Base-by-base conservation (phyloP, 2,329 filamentous ascomycete species). In the Sporothrix phasma region DNA sequence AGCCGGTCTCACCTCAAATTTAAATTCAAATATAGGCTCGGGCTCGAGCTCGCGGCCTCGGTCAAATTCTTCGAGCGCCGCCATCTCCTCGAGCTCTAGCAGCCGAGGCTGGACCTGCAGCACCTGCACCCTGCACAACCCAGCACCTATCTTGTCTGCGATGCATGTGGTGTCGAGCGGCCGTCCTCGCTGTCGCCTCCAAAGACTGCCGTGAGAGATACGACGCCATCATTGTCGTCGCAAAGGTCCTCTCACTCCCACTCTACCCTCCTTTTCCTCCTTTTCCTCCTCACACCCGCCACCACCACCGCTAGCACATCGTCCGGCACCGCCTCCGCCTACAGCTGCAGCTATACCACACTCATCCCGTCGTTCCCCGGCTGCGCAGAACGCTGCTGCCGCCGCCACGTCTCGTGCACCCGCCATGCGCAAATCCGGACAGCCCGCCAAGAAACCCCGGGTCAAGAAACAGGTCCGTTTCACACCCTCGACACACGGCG, bases 61-160 rank as follows among this genome's bases (percentile, higher is more conserved):
- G 3, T 39, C 56, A 3, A 61, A 29, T 19, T 34, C 37, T 15
- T 34, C 37, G 37, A 39, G 37, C 13, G 53, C 13, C 34, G 22
- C 34, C n/a, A n/a, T n/a, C 5, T 6, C 24, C 2, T 26, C 59
- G 4, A 3, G 7, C 45, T 3, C 47, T 3, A n/a, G 26, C 34
- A 22, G 10, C 49, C 51, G 22, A 4, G 61, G 66, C 56, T 87
- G 84, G 84, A 75, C 74, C 10, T 87, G 84, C 68, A 70, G 72
- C 22, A 71, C 78, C 13, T 87, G 84, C 69, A 87, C 84, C 0
- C 73, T 86, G 24, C 76, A 79, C 64, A 87, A 87, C 68, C 79
- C 79, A 65, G 72, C 8, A 73, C 68, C n/a, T 82, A 75, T 66
- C 73, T 82, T 29, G 79, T 74, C 68, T 87, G 84, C 69, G 83